Conservation (phyloP, 2,329 filamentous ascomycete species). For the Colletotrichum liriopes region DNA sequence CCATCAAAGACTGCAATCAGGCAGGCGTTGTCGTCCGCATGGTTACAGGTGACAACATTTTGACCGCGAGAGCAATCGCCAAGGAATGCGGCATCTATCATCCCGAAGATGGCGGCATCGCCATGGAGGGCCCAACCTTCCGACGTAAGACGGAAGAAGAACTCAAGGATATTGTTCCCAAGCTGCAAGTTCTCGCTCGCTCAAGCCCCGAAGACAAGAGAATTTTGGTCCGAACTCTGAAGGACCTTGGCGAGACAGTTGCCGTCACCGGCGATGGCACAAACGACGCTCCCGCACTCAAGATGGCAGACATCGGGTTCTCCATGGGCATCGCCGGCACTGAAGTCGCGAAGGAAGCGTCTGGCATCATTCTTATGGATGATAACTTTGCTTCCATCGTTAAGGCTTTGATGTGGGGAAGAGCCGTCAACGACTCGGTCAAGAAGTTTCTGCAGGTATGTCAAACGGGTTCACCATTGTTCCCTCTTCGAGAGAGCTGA, state of each 20-base stretch:
- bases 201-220: slow-evolving; percentile 81
- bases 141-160: slow-evolving; percentile 67
- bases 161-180: slow-evolving; percentile 68
- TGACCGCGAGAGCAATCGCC: slow-evolving; percentile 62
- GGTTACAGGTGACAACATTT: slow-evolving; percentile 67
- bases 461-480: slow-evolving; percentile 70
- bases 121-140: slow-evolving; percentile 70
- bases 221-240: slow-evolving; percentile 74
- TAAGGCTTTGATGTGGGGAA: slow-evolving; percentile 74
- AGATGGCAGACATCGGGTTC: slow-evolving; percentile 77
- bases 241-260: slow-evolving; percentile 76
- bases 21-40: slow-evolving; percentile 79
- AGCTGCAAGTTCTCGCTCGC: slow-evolving; percentile 77
- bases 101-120: slow-evolving; percentile 64
- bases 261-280: slow-evolving; percentile 78
- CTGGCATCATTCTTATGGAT: slow-evolving; percentile 74
- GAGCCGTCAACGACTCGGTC: slow-evolving; percentile 75
- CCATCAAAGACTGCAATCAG: slow-evolving; percentile 73
- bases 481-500: slow-evolving; percentile 70
- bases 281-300: slow-evolving; percentile 77
- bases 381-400: slow-evolving; percentile 76
- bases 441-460: slow-evolving; percentile 75
- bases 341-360: slow-evolving; percentile 75
- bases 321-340: slow-evolving; percentile 79
- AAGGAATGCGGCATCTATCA: slow-evolving; percentile 58